Conservation (phyloP, 305 asterid species). For the Nicotiana rustica region DNA sequence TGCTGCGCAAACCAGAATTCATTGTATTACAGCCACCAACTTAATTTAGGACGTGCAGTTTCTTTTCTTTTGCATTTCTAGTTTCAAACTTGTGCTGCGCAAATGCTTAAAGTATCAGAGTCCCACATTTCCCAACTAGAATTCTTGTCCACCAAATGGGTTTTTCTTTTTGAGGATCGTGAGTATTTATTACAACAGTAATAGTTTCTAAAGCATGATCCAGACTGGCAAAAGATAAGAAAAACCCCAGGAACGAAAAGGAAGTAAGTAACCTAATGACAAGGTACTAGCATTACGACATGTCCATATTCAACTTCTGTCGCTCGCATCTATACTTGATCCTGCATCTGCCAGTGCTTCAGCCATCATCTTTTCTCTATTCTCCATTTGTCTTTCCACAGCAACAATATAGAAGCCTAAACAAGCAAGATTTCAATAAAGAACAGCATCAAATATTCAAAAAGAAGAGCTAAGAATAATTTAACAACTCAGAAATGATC, state of each 20-base stretch:
- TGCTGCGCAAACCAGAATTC: neutral
- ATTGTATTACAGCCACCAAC: neutral
- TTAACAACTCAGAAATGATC: neutral
- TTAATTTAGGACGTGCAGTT: neutral
- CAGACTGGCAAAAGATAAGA: neutral
- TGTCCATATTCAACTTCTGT: slow-evolving; percentile 38
- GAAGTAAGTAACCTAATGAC: neutral
- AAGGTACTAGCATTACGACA: neutral
- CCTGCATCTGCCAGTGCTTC: slow-evolving; percentile 61
- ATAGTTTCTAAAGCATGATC: slow-evolving; percentile 5
- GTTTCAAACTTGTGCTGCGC: neutral
- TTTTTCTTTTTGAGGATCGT: neutral
- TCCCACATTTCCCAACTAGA: slow-evolving; percentile 23
- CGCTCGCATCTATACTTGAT: slow-evolving; percentile 50
- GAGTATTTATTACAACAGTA: neutral
- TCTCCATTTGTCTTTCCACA: slow-evolving; percentile 73
- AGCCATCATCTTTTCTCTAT: slow-evolving; percentile 70
- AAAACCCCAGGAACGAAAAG: neutral
- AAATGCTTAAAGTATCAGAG: slow-evolving; percentile 5
- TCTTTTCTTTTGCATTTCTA: neutral
- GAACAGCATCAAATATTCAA: neutral
- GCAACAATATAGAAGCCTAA: slow-evolving; percentile 78
- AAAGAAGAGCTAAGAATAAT: neutral
- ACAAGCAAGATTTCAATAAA: slow-evolving; percentile 27
- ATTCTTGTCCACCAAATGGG: neutral